Percentiles rank a stretch among this genome's conserved stretches.
phyloP scores from a whole-genome alignment of 2,329 filamentous ascomycete genomes.

The Purpureocillium lavendulum region DNA sequence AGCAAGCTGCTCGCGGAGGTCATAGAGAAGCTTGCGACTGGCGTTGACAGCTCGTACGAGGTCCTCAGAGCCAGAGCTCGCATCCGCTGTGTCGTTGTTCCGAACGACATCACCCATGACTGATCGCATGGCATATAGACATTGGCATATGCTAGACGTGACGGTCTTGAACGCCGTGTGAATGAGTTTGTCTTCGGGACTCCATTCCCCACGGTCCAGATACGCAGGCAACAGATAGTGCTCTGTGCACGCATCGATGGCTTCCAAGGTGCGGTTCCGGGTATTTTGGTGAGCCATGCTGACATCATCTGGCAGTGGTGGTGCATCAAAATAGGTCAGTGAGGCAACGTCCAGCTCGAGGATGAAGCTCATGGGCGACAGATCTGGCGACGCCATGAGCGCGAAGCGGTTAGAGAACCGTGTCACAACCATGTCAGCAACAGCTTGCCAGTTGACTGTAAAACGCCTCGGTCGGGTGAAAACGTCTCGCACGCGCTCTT shows the following conservation, averaged over 20 bases:
- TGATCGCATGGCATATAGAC: slow-evolving; percentile 11
- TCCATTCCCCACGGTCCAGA: slow-evolving; percentile 17
- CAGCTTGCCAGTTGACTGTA: slow-evolving; percentile 53
- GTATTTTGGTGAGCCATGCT: background rate
- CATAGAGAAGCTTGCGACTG: slow-evolving; percentile 11
- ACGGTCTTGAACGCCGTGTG: slow-evolving; percentile 32
- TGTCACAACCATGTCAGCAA: slow-evolving; percentile 56
- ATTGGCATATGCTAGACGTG: slow-evolving; percentile 27
- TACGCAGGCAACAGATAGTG: slow-evolving; percentile 31
- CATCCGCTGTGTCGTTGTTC: background rate
- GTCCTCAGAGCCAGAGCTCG: background rate
- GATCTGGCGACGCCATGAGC: slow-evolving; percentile 22
- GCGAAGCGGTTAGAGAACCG: slow-evolving; percentile 51
- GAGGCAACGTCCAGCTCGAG: slow-evolving; percentile 13
- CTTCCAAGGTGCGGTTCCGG: slow-evolving; percentile 25
- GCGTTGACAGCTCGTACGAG: slow-evolving; percentile 6
- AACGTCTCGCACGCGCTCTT: slow-evolving; percentile 34
- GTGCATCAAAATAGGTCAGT: slow-evolving; percentile 26
- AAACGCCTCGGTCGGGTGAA: slow-evolving; percentile 22
- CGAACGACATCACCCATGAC: background rate
- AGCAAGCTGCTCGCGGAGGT: slow-evolving; percentile 38
- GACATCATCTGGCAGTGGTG: slow-evolving; percentile 13
- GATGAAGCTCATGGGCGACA: slow-evolving; percentile 20
- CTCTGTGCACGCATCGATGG: slow-evolving; percentile 32
- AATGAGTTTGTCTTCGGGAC: slow-evolving; percentile 35